Percentiles rank a stretch among this genome's conserved stretches.
Evolutionary conservation across 1,139 yeast genomes (phyloP).

Genomic region (Trichomonascaceae sp.): DNA sequence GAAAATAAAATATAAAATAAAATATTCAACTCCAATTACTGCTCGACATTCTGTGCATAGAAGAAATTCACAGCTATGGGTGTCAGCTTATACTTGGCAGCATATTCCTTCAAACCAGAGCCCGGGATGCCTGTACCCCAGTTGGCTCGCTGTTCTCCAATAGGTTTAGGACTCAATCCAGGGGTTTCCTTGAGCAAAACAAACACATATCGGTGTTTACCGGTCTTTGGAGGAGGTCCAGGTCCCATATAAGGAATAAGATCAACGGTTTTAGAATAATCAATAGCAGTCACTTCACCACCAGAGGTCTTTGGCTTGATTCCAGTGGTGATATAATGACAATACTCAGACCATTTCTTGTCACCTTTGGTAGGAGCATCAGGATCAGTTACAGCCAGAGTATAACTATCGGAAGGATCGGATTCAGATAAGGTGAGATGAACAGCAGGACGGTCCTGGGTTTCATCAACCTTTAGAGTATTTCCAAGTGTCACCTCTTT

Average conservation of each 20-base stretch:
- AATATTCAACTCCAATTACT: slow-evolving; percentile 21
- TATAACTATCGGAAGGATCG: slow-evolving; percentile 48
- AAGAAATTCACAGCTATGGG: slow-evolving; percentile 76
- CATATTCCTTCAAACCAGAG: slow-evolving; percentile 73
- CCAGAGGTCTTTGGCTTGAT: slow-evolving; percentile 45
- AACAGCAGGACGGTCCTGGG: slow-evolving; percentile 60
- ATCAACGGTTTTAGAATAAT: slow-evolving; percentile 27
- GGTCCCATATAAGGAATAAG: slow-evolving; percentile 63
- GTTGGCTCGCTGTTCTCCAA: slow-evolving; percentile 54
- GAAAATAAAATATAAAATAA: too few relatives aligned
- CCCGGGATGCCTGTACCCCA: slow-evolving; percentile 84
- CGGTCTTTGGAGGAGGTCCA: slow-evolving; percentile 78
- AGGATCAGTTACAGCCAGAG: slow-evolving; percentile 81
- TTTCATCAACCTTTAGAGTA: slow-evolving; percentile 53
- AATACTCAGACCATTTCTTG: slow-evolving; percentile 81
- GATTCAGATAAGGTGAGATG: slow-evolving; percentile 50
- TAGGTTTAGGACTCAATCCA: slow-evolving; percentile 19
- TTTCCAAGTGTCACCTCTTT: slow-evolving; percentile 77
- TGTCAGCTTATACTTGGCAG: slow-evolving; percentile 53
- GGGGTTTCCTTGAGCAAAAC: slow-evolving; percentile 57
- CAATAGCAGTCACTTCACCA: slow-evolving; percentile 32
- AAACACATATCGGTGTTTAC: slow-evolving; percentile 76
- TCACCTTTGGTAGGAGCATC: slow-evolving; percentile 86
- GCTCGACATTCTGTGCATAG: slow-evolving; percentile 58
- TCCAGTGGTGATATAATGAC: slow-evolving; percentile 69